Conservation (phyloP, 2,329 filamentous ascomycete species). For the Reticulascus tulasneorum region DNA sequence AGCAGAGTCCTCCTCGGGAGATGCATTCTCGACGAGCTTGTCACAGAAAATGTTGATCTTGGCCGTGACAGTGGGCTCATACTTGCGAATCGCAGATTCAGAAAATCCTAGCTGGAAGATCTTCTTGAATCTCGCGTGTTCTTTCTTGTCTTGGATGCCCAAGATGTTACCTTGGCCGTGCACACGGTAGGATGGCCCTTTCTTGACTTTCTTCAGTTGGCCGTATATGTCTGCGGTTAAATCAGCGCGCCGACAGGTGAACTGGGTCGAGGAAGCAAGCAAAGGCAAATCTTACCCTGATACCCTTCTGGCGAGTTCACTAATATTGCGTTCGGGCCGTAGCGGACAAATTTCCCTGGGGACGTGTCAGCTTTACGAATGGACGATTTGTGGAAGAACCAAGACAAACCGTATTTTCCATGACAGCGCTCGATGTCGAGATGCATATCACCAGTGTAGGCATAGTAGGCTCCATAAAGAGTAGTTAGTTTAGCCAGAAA, state of each 20-base stretch:
- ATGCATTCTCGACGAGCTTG: neutral
- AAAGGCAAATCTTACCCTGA: constrained; percentile 7
- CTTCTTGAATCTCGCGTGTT: constrained; percentile 4
- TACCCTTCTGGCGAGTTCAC: constrained; percentile 4
- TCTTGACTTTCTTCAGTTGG: constrained; percentile 3
- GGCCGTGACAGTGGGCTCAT: too few species aligned
- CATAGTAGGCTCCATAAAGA: constrained; percentile 5
- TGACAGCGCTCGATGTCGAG: constrained; percentile 8
- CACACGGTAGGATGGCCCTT: constrained; percentile 6
- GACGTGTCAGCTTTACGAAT: neutral
- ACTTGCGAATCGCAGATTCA: constrained; percentile 5
- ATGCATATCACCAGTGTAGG: constrained; percentile 5
- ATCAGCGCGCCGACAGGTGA: too few species aligned
- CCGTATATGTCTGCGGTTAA: constrained; percentile 3
- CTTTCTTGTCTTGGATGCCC: constrained; percentile 6
- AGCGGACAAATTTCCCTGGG: constrained; percentile 5
- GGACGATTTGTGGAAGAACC: accelerated
- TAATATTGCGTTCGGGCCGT: constrained; percentile 3
- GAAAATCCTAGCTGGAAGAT: constrained; percentile 7
- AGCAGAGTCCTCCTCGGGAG: neutral
- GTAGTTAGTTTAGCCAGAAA: constrained; percentile 4
- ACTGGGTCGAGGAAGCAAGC: too few species aligned
- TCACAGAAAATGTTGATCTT: too few species aligned
- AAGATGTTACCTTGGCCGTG: too few species aligned
- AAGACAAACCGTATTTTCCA: constrained; percentile 1